These are phyloP conservation scores for Coleophoma cylindrospora DNA, from an alignment of 2,329 filamentous ascomycete species.

Conservation along the genomic window DNA sequence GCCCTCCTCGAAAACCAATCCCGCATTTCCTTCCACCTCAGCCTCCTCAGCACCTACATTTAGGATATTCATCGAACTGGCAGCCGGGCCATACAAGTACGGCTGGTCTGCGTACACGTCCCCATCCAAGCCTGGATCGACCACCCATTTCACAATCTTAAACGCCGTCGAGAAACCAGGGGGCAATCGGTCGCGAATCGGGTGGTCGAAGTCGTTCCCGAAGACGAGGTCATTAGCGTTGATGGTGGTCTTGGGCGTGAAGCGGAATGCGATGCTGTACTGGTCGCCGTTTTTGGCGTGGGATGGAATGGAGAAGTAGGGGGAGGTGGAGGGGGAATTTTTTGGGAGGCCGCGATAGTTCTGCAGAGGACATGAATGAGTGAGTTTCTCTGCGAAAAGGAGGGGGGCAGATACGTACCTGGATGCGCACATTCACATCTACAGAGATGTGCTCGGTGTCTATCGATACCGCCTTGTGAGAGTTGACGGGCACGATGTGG, in stretches of 20 bases:
- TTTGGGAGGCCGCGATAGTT: slow-evolving; percentile 66
- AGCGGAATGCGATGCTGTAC: slow-evolving; percentile 78
- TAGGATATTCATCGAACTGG: slow-evolving; percentile 76
- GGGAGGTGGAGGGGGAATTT: slow-evolving; percentile 60
- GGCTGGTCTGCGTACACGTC: slow-evolving; percentile 85
- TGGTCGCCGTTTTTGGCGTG: slow-evolving; percentile 67
- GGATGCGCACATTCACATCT: slow-evolving; percentile 70
- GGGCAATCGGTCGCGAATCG: slow-evolving; percentile 80
- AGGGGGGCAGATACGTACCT: slow-evolving; percentile 35
- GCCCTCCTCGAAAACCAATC: slow-evolving; percentile 26
- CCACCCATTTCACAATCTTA: slow-evolving; percentile 80
- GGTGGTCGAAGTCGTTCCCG: slow-evolving; percentile 91
- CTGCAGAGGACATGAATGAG: slow-evolving; percentile 15
- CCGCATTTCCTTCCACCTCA: slow-evolving; percentile 8
- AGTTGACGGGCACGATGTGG: slow-evolving; percentile 71
- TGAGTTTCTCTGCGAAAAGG: neutral
- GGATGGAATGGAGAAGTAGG: slow-evolving; percentile 70
- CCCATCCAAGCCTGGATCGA: slow-evolving; percentile 86
- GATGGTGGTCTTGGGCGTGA: slow-evolving; percentile 57
- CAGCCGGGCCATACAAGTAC: slow-evolving; percentile 76
- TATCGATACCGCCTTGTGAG: slow-evolving; percentile 55
- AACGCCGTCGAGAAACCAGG: slow-evolving; percentile 83
- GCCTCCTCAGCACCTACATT: slow-evolving; percentile 36
- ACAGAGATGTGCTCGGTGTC: slow-evolving; percentile 58
- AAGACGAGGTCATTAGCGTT: slow-evolving; percentile 65